Base-by-base conservation (phyloP, 164 flowering plant genomes). In the Piper betle region DNA sequence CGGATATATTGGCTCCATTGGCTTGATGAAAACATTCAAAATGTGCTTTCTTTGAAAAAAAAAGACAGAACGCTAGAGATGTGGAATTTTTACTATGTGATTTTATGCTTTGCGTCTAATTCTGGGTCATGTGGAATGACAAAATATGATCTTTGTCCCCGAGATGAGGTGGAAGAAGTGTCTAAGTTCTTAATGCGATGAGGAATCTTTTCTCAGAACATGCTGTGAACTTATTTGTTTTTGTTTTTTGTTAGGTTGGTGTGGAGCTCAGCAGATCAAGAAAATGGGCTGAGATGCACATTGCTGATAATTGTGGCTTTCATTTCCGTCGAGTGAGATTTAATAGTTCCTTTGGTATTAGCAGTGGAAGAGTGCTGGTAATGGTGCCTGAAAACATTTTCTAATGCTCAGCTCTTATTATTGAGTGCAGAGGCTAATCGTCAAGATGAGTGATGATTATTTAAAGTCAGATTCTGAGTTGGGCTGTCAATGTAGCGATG, bases 241-340 rank as follows among this genome's bases (percentile, higher is more conserved):
- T 1, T 25, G 33, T 25, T 5, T 59, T 57, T 66, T 13, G 59
- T 5, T 75, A 91, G 97, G 80, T 83, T 55, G 61, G 77, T 48
- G 62, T 70, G 62, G 93, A 85, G 74, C 68, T 87, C 62, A 65
- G 70, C 43, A 72, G 71, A 69, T 81, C 84, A 58, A 83, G 81
- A 79, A 71, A 71, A 56, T 92, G 96, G 96, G 84, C 89, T 52
- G 84, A 73, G 42, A 73, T 82, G 73, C 91, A 89, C 69, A 84
- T 80, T 71, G 96, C 96, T 59, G 98, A 92, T 71, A 88, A 75
- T 68, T 80, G 85, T 67, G 87, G 93, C 77, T 92, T 88, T 72
- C 95, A 92, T 63, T 92, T 85, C 74, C 87, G 91, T 58, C 72
- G 80, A 64, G 97, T 91, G 71, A 81, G 88, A 82, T 58, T 56